These are phyloP conservation scores for Trypanosoma mega DNA, from an alignment of 208 protist species.

Conservation along the genomic window DNA sequence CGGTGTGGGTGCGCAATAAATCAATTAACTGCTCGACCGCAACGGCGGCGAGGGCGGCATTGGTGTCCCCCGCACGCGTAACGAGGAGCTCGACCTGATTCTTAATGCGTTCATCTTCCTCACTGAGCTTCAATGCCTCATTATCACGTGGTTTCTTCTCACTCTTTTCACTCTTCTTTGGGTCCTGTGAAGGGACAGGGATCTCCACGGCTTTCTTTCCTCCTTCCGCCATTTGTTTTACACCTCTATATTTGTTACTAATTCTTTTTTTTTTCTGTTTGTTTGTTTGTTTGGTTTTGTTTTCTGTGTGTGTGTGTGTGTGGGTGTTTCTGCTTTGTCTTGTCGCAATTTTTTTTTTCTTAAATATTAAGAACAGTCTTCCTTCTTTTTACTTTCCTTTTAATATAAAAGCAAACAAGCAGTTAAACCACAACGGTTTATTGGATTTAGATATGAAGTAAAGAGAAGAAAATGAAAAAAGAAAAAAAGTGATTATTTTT, in stretches of 20 bases:
- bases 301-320: background rate
- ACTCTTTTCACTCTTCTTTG: slow-evolving; percentile 52
- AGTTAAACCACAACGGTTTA: no score
- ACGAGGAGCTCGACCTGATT: slow-evolving; percentile 94
- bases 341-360: no score
- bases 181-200: slow-evolving; percentile 59
- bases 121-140: slow-evolving; percentile 74
- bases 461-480: slow-evolving; percentile 3
- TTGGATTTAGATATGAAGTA: background rate
- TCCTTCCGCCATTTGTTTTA: slow-evolving; percentile 4
- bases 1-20: slow-evolving; percentile 94
- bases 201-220: slow-evolving; percentile 59
- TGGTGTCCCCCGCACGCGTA: slow-evolving; percentile 67
- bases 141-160: slow-evolving; percentile 42
- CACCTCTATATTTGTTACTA: background rate
- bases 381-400: no score
- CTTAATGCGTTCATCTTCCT: slow-evolving; percentile 95
- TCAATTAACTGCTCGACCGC: slow-evolving; percentile 92
- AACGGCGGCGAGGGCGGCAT: slow-evolving; percentile 70
- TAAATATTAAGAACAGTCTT: no score
- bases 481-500: no score
- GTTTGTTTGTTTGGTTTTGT: background rate
- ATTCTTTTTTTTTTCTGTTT: background rate
- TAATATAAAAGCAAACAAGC: no score
- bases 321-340: background rate